Evolutionary conservation across 495 filamentous ascomycete species (phyloP).

Genomic region (Penicillium diatomitis): DNA sequence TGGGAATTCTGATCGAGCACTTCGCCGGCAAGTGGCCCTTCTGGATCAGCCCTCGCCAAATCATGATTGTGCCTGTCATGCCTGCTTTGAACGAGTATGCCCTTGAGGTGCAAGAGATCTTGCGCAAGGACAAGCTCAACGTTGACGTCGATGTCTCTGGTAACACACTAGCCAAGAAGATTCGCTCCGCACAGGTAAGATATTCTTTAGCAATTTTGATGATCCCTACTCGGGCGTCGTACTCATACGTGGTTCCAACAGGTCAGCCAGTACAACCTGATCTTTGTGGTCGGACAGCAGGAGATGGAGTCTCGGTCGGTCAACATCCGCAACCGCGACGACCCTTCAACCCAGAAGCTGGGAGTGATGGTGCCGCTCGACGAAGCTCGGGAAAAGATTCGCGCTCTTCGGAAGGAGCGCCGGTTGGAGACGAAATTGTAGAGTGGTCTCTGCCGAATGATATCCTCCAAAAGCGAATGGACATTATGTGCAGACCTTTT

Average conservation of each 20-base stretch:
- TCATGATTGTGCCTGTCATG: conserved; percentile 88
- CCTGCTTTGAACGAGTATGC: conserved; percentile 76
- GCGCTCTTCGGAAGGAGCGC: conserved; percentile 56
- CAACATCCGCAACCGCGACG: conserved; percentile 87
- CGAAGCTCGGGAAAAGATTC: conserved; percentile 67
- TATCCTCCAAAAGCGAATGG: conserved; percentile 13
- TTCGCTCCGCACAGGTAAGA: background rate
- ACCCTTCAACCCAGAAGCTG: conserved; percentile 69
- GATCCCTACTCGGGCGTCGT: no score
- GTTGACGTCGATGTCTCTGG: conserved; percentile 81
- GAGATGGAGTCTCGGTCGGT: conserved; percentile 70
- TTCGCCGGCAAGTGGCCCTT: conserved; percentile 98
- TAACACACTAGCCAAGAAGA: conserved; percentile 51
- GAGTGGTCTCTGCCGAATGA: conserved; percentile 1
- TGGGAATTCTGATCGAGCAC: conserved; percentile 88
- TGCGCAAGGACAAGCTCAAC: conserved; percentile 51
- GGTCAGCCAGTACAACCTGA: conserved; percentile 90
- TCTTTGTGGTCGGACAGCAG: conserved; percentile 78
- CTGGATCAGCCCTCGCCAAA: conserved; percentile 90
- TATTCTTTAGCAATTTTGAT: no score
- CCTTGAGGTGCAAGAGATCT: conserved; percentile 61
- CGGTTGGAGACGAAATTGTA: conserved; percentile 45
- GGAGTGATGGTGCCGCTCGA: conserved; percentile 64
- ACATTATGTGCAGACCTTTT: background rate
- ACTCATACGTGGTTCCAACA: conserved; percentile 68